Evolutionary conservation across 2,329 filamentous ascomycete genomes (phyloP).

Genomic region (Hypoxylon sp.): DNA sequence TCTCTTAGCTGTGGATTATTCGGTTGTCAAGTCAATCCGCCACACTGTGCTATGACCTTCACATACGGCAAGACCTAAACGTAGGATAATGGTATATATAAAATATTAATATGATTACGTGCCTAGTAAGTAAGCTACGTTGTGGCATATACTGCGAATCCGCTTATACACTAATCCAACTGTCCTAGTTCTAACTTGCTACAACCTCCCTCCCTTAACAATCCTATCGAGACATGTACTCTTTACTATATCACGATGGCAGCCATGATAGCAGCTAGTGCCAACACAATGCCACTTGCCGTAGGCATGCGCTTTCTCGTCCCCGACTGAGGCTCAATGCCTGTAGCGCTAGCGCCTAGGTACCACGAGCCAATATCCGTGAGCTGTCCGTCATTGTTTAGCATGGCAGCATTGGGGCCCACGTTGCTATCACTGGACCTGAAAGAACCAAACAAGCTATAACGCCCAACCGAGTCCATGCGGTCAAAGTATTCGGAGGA

Average conservation of each 20-base stretch:
- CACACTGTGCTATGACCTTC: too few species aligned
- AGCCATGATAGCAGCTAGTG: slow-evolving; percentile 5
- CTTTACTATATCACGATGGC: slow-evolving; percentile 7
- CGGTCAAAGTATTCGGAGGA: slow-evolving; percentile 77
- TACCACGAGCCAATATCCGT: slow-evolving; percentile 86
- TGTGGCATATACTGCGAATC: neutral
- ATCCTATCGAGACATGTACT: neutral
- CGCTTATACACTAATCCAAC: neutral
- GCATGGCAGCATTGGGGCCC: slow-evolving; percentile 79
- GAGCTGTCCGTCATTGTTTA: slow-evolving; percentile 76
- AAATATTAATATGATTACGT: too few species aligned
- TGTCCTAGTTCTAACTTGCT: neutral
- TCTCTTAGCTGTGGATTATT: too few species aligned
- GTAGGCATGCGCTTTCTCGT: neutral
- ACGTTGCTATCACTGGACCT: slow-evolving; percentile 79
- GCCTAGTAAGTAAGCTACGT: too few species aligned
- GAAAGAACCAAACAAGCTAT: slow-evolving; percentile 84
- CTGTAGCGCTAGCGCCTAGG: slow-evolving; percentile 70
- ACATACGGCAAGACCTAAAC: too few species aligned
- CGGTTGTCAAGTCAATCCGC: too few species aligned
- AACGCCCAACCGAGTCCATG: slow-evolving; percentile 73
- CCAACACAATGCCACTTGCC: slow-evolving; percentile 4
- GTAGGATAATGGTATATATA: neutral
- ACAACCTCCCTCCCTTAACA: neutral
- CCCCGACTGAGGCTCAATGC: slow-evolving; percentile 57